Conservation (phyloP, 176 grass and related monocot genomes). For the Aegilops longissima region DNA sequence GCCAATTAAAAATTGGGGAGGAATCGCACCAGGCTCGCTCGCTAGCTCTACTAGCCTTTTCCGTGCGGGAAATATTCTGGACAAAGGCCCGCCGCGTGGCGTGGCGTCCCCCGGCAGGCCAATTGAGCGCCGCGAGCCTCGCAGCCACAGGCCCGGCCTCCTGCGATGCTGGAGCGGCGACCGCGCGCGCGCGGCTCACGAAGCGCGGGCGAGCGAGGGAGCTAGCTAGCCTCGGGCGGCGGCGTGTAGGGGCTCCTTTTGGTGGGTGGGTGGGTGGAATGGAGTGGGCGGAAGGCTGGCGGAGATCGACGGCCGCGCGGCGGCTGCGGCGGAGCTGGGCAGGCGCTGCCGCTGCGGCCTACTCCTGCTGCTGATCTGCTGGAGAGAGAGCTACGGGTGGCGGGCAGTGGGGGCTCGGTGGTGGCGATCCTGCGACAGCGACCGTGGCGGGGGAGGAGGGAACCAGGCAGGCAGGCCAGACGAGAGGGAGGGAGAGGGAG, state of each 20-base stretch:
- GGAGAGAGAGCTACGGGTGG: neutral
- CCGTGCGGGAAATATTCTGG: neutral
- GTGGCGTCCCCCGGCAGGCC: neutral
- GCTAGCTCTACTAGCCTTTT: neutral
- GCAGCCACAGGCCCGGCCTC: neutral
- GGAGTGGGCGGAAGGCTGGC: neutral
- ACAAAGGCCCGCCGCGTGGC: neutral
- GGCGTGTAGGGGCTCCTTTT: neutral
- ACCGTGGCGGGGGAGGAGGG: neutral
- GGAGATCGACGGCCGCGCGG: constrained; percentile 11
- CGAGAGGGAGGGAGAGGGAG: no score
- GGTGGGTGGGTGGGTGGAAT: neutral
- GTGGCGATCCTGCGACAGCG: neutral
- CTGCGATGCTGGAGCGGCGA: constrained; percentile 2
- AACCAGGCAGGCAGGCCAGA: neutral
- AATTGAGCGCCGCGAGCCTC: neutral
- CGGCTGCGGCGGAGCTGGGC: constrained; percentile 1
- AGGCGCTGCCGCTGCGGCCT: neutral
- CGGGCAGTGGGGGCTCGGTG: neutral
- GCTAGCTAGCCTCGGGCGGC: neutral
- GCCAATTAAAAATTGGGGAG: constrained; percentile 16
- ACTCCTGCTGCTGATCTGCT: neutral
- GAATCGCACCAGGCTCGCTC: constrained; percentile 16
- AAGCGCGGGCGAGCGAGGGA: neutral
- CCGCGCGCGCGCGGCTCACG: neutral